These are phyloP conservation scores for Xylaria sp. DNA, from an alignment of 2,329 filamentous ascomycete species.

Conservation along the genomic window DNA sequence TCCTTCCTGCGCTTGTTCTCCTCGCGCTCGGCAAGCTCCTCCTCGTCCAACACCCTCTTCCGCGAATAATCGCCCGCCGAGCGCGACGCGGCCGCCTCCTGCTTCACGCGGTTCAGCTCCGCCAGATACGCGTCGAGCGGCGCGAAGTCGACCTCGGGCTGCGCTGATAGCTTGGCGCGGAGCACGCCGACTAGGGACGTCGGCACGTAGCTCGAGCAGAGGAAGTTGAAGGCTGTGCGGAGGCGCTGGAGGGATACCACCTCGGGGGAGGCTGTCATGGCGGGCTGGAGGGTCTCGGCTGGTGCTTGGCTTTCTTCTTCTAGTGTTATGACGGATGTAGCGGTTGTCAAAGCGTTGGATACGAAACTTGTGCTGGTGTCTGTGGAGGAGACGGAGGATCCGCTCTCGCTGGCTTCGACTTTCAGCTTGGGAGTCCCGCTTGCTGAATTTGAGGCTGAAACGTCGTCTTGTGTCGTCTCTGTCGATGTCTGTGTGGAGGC, in stretches of 20 bases:
- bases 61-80: constrained; percentile 75
- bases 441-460: constrained; percentile 36
- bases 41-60: constrained; percentile 74
- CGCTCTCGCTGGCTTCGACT: constrained; percentile 53
- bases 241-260: constrained; percentile 71
- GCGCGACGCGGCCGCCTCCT: constrained; percentile 76
- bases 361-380: constrained; percentile 50
- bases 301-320: constrained; percentile 29
- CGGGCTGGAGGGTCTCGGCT: constrained; percentile 48
- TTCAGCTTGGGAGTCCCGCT: constrained; percentile 45
- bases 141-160: constrained; percentile 67
- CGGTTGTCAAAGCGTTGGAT: constrained; percentile 58
- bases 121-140: constrained; percentile 76
- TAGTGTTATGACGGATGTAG: constrained; percentile 54
- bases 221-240: constrained; percentile 71
- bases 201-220: constrained; percentile 70
- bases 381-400: constrained; percentile 53
- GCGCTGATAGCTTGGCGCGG: constrained; percentile 52
- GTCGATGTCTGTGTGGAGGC: constrained; percentile 24
- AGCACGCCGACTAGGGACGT: constrained; percentile 56
- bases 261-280: constrained; percentile 59
- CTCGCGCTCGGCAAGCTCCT: constrained; percentile 70
- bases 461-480: constrained; percentile 29
- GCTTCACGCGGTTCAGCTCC: constrained; percentile 72
- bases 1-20: constrained; percentile 89